Conservation (phyloP, 108 stramenopile genomes). For the Conticribra guillardii region DNA sequence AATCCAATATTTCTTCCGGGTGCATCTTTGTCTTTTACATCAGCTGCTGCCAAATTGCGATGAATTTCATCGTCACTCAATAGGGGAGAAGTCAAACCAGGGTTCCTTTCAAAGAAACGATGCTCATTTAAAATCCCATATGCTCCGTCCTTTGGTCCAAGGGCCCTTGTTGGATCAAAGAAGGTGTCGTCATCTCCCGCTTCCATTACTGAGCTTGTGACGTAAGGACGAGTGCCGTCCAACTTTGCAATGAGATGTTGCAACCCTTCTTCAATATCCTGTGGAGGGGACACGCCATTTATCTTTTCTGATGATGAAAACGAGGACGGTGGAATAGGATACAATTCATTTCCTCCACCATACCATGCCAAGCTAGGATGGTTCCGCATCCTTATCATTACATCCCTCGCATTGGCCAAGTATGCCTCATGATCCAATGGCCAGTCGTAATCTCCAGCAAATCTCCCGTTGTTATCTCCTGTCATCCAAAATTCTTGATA, state of each 20-base stretch:
- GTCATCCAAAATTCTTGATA: constrained; percentile 80
- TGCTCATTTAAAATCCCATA: constrained; percentile 49
- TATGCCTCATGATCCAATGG: constrained; percentile 52
- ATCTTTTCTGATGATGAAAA: neutral
- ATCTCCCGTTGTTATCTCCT: constrained; percentile 69
- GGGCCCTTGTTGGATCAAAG: constrained; percentile 24
- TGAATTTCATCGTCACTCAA: constrained; percentile 22
- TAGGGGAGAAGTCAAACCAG: constrained; percentile 41
- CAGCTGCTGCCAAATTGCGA: constrained; percentile 11
- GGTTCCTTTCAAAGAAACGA: constrained; percentile 51
- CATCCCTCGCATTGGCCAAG: constrained; percentile 38
- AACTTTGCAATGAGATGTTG: constrained; percentile 22
- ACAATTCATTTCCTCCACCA: constrained; percentile 60
- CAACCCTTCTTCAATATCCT: constrained; percentile 17
- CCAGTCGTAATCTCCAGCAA: constrained; percentile 55
- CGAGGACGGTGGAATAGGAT: constrained; percentile 15
- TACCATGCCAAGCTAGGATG: constrained; percentile 51
- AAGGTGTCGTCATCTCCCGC: constrained; percentile 4
- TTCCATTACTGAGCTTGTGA: constrained; percentile 36
- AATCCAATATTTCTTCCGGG: constrained; percentile 52
- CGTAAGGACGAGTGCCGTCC: constrained; percentile 39
- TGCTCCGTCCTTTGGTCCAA: constrained; percentile 60
- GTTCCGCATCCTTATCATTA: constrained; percentile 39
- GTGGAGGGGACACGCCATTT: constrained; percentile 26
- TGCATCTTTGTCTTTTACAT: constrained; percentile 13